Conservation (phyloP, 257 asterid species). For the Nicotiana tabacum region DNA sequence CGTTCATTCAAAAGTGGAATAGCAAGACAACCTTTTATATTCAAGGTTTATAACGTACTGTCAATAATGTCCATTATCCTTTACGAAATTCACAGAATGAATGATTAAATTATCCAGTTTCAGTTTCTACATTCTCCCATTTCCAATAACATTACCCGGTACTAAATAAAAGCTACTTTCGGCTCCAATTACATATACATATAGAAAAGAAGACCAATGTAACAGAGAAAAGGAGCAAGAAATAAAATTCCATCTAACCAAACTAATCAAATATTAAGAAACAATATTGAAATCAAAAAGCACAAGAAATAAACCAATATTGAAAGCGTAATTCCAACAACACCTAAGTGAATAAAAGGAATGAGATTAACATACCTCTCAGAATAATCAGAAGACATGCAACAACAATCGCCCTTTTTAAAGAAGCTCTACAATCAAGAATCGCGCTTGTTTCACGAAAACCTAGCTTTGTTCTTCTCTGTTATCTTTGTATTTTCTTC, state of each 20-base stretch:
- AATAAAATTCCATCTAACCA: neutral
- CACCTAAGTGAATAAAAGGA: neutral
- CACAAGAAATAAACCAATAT: neutral
- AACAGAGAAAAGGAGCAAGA: neutral
- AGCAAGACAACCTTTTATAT: no score
- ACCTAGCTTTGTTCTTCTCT: neutral
- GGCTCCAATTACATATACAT: no score
- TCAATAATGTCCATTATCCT: no score
- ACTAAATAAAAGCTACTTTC: no score
- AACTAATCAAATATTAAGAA: neutral
- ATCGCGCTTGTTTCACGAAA: neutral
- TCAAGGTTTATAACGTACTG: no score
- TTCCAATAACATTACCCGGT: no score
- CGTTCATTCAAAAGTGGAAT: no score
- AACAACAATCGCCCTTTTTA: neutral
- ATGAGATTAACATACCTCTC: slow-evolving; percentile 25
- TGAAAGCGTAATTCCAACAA: neutral
- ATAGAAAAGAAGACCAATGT: neutral
- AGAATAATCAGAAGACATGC: neutral
- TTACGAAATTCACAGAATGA: no score
- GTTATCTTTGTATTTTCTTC: neutral
- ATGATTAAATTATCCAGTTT: no score
- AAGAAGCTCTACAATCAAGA: neutral
- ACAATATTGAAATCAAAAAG: neutral
- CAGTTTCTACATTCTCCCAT: no score